phyloP scores from a whole-genome alignment of 257 asterid genomes.

The Solanum chmielewskii region DNA sequence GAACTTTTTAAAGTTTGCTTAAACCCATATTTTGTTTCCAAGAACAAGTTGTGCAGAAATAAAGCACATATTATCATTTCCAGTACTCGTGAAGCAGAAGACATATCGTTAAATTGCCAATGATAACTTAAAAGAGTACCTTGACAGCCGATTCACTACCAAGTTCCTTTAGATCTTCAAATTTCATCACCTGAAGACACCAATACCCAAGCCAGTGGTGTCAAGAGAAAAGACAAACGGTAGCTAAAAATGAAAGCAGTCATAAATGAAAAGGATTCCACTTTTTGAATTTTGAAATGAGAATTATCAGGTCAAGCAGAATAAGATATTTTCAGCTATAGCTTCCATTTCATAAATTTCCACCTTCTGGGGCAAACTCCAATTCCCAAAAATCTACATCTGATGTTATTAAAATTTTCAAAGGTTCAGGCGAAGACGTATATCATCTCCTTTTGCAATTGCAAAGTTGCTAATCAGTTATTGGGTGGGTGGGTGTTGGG shows the following conservation, averaged over 20 bases:
- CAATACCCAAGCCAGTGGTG: neutral
- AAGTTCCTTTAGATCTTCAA: slow-evolving; percentile 86
- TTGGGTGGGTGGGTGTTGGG: neutral
- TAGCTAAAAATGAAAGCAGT: neutral
- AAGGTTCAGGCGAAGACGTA: neutral
- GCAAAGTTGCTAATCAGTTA: neutral
- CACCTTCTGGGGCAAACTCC: neutral
- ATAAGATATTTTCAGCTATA: neutral
- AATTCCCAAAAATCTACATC: neutral
- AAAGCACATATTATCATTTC: neutral
- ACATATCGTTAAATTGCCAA: neutral
- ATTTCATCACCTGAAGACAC: slow-evolving; percentile 79
- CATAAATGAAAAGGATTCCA: neutral
- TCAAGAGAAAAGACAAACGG: neutral
- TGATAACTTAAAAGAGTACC: slow-evolving; percentile 28
- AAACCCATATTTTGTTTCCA: neutral
- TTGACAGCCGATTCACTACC: slow-evolving; percentile 89
- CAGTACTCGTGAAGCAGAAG: neutral
- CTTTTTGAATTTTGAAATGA: neutral
- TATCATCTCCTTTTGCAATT: neutral
- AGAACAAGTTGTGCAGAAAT: neutral
- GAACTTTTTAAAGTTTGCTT: neutral
- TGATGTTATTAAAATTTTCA: neutral
- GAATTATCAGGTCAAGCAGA: neutral
- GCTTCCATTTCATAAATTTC: neutral